These are phyloP conservation scores for Fusarium globosum DNA, from an alignment of 2,329 filamentous ascomycete genomes.

Conservation along the genomic window DNA sequence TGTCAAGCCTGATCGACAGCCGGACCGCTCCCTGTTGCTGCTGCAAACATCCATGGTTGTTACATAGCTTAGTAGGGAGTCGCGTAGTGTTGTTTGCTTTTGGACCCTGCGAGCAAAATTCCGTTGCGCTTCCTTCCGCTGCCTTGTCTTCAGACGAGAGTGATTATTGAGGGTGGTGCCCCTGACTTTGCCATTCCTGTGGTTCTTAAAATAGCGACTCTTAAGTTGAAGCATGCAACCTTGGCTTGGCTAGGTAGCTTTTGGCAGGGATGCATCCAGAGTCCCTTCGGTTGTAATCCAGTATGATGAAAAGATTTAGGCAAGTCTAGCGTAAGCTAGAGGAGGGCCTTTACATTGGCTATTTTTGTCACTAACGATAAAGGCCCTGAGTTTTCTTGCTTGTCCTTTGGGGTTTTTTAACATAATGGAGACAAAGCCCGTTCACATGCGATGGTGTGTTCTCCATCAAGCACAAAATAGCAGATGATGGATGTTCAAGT, in stretches of 20 bases:
- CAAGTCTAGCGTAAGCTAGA: not conserved
- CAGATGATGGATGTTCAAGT: conserved; percentile 27
- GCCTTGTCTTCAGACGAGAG: conserved; percentile 7
- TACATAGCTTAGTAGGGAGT: not conserved
- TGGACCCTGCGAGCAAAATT: conserved; percentile 4
- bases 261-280: conserved; percentile 31
- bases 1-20: conserved; percentile 39
- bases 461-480: conserved; percentile 7
- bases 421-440: conserved; percentile 5
- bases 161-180: conserved; percentile 40
- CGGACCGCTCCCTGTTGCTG: conserved; percentile 43
- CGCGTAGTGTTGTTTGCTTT: conserved; percentile 8
- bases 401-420: conserved; percentile 4
- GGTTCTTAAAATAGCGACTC: conserved; percentile 43
- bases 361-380: not conserved
- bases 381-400: not conserved
- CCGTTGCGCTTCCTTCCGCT: not conserved
- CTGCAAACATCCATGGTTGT: conserved; percentile 30
- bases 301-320: not conserved
- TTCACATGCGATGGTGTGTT: conserved; percentile 23
- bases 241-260: conserved; percentile 16
- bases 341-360: not conserved
- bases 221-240: conserved; percentile 4
- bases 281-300: not conserved
- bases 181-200: conserved; percentile 45